Conservation (phyloP, 2,329 filamentous ascomycete genomes). For the Epichloe sp. region DNA sequence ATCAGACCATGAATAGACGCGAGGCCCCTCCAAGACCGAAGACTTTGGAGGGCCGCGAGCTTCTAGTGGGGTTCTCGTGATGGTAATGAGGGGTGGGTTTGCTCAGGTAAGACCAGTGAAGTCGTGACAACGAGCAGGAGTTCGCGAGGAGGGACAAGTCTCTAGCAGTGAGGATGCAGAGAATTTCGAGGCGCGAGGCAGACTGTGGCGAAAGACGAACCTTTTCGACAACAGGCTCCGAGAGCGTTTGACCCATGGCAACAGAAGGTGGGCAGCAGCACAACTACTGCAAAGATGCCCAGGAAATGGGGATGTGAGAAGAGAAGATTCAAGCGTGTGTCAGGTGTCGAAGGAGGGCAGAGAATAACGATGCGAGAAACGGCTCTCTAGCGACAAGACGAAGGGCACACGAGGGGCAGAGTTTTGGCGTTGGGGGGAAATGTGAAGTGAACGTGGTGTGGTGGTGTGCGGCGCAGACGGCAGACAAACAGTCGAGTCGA, state of each 20-base stretch:
- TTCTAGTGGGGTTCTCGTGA: slow-evolving; percentile 2
- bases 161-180: not conserved
- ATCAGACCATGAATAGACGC: not conserved
- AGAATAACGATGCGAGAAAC: slow-evolving; percentile 1
- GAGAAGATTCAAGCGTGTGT: not conserved
- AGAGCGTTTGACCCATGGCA: slow-evolving; percentile 95
- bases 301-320: slow-evolving; percentile 6
- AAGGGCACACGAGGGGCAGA: slow-evolving; percentile 4
- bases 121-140: not conserved
- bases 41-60: not conserved
- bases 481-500: not conserved
- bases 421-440: not conserved
- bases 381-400: slow-evolving; percentile 2
- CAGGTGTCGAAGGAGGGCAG: slow-evolving; percentile 2
- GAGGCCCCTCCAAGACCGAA: slow-evolving; percentile 1
- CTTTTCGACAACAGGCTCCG: slow-evolving; percentile 98
- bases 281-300: slow-evolving; percentile 13
- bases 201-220: slow-evolving; percentile 32
- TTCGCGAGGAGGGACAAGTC: not conserved
- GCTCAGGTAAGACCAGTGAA: not conserved
- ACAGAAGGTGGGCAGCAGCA: slow-evolving; percentile 15
- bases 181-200: not conserved
- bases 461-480: not conserved
- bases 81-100: not conserved
- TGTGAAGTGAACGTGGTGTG: slow-evolving; percentile 1